Conservation (phyloP, 2,329 filamentous ascomycete genomes). For the Teratosphaeria zuluensis region DNA sequence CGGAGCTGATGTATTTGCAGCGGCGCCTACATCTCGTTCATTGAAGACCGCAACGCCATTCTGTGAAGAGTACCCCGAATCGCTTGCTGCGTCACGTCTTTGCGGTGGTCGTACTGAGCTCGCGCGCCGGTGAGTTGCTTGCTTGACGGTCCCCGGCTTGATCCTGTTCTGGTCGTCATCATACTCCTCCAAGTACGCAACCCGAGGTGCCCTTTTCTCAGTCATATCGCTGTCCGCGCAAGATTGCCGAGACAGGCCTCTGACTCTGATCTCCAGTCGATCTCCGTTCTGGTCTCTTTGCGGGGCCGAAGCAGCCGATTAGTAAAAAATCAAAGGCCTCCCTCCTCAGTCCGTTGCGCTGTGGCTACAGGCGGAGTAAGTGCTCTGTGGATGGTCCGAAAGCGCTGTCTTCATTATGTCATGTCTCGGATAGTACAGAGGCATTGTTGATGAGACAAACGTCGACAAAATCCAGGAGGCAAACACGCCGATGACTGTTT, state of each 20-base stretch:
- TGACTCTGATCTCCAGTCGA: not conserved
- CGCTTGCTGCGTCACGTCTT: constrained; percentile 43
- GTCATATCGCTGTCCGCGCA: constrained; percentile 4
- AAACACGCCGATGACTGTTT: constrained; percentile 18
- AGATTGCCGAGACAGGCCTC: not conserved
- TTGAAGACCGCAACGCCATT: constrained; percentile 8
- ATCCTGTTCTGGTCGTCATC: constrained; percentile 31
- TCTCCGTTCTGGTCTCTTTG: not conserved
- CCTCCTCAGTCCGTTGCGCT: not conserved
- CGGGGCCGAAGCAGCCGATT: not conserved
- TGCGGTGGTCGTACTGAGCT: constrained; percentile 19
- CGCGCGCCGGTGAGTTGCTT: constrained; percentile 7
- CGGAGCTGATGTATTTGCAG: constrained; percentile 1
- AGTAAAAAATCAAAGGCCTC: not conserved
- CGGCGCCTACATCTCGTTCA: constrained; percentile 2
- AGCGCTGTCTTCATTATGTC: constrained; percentile 9
- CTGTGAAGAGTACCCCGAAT: constrained; percentile 52
- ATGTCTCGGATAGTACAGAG: constrained; percentile 12
- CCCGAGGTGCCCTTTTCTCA: constrained; percentile 9
- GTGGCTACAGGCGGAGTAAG: not conserved
- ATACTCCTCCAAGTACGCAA: constrained; percentile 30
- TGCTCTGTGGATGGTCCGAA: not conserved
- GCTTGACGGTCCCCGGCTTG: constrained; percentile 36
- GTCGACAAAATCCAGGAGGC: constrained; percentile 12
- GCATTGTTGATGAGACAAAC: constrained; percentile 5